A percentile compares a stretch with the other conserved stretches of the same genome.
Conservation (phyloP, 305 asterid species). For the Solanum hybrid region DNA sequence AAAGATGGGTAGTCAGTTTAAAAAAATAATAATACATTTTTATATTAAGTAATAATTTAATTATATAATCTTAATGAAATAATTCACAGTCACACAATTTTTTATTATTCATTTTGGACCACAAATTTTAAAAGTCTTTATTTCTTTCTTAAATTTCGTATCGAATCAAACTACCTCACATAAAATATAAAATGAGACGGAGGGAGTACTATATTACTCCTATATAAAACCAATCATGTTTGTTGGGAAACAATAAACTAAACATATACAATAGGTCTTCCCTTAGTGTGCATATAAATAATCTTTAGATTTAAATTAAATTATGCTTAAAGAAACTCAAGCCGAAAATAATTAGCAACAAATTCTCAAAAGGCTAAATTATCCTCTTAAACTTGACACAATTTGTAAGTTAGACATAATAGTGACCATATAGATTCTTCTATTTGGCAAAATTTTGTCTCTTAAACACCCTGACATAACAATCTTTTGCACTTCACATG, state of each 20-base stretch:
- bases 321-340: background rate
- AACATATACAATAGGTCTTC: background rate
- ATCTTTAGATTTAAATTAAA: too few relatives aligned
- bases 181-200: background rate
- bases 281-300: background rate
- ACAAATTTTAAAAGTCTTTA: too few relatives aligned
- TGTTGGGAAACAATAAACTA: background rate
- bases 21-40: too few relatives aligned
- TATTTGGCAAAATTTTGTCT: background rate
- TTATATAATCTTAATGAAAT: too few relatives aligned
- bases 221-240: background rate
- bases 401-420: background rate
- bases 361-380: background rate
- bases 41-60: too few relatives aligned
- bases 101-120: accelerated
- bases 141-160: too few relatives aligned
- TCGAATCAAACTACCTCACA: too few relatives aligned
- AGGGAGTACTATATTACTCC: background rate
- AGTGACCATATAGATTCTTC: background rate
- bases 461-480: background rate
- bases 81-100: too few relatives aligned
- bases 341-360: background rate
- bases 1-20: too few relatives aligned
- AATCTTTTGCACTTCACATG: background rate
- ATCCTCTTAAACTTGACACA: background rate